Base-by-base conservation (phyloP, 2,329 filamentous ascomycete genomes). In the Anisogramma anomala region DNA sequence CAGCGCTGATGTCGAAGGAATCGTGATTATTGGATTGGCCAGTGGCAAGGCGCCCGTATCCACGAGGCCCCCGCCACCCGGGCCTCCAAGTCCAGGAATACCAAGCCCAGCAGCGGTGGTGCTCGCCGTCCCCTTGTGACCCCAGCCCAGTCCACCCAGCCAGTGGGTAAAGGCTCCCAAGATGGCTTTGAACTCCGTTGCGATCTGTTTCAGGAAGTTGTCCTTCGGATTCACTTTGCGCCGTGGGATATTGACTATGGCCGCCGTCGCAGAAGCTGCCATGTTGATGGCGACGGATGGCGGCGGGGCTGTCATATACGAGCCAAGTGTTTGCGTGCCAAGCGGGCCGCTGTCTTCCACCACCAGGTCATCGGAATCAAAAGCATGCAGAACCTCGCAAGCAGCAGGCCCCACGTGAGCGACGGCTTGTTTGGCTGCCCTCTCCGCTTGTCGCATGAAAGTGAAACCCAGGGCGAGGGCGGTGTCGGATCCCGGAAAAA, bases 291-390 rank as follows among this genome's bases (percentile, higher is more conserved):
- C 46, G 19, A 48, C 10, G 15, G 46, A 46, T 15, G 49, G 38
- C 3, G 48, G 44, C n/a, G 49, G 50, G 7, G 41, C 45, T 3
- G 48, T 49, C n/a, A 43, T 40, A 26, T 50, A 53, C 11, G 46
- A 48, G 3, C 48, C 52, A 4, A 52, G 38, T 1, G 50, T 53
- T 30, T 48, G 43, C 10, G 45, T 39, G 7, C 32, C 44, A 3
- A 48, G 23, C 5, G 47, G 43, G 2, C 50, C 50, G 5, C 45
- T 42, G 23, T 53, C 51, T 18, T 42, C 42, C n/a, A 50, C 18
- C 15, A 53, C 36, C 8, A 48, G 42, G 35, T 43, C 28, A 23
- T 53, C 50, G 28, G 50, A 47, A 27, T 52, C 50, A 20, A 45
- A 36, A 2, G 25, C 42, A 31, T 53, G 52, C n/a, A 51, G 22